Evolutionary conservation across 2,329 filamentous ascomycete genomes (phyloP), one percentile per base, ranked within the genome.

Genomic region (Aspergillus tanneri): DNA sequence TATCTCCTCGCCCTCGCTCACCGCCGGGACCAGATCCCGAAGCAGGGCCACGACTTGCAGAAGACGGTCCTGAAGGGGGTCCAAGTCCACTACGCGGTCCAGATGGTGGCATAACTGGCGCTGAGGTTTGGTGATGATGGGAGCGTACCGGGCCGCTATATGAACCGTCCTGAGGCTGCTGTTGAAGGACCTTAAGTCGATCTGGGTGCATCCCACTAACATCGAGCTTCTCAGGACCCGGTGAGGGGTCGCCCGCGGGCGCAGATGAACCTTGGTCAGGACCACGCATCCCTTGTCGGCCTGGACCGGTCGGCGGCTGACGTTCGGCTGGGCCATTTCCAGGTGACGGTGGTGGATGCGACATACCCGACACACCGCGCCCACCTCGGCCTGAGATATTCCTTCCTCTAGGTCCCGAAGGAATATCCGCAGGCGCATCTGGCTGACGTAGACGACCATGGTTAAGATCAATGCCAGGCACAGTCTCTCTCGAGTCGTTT

Each of bases 131-230:
- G 37, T 55, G n/a, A n/a, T n/a, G n/a, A n/a, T n/a, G 66, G 35
- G 57, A 52, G 44, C 53, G 60, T 41, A 43, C 49, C 42, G 35
- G 51, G 41, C 46, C 56, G n/a, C 41, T 54, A 41, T 56, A 55
- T n/a, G 36, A 30, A 27, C 57, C 52, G 21, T 55, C 53, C 5
- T 60, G 41, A 16, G 59, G 55, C 50, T 66, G 66, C 39, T 65
- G 60, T 48, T 70, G 68, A 25, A 75, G 68, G 28, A 72, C 70
- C 32, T 72, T 74, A 37, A 80, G 62, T 28, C 79, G 73, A 57
- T 80, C 79, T 9, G 79, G 79, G 58, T 82, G 79, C 37, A 82
- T 73, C 24, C 77, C 77, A 18, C 68, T 64, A 12, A 69, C 63
- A 27, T 75, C 72, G 34, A 64, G 54, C 24, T 55, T 59, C 8